Evolutionary conservation across 768 basidiomycete species (phyloP).

Genomic region (Boletus eberwhitei): DNA sequence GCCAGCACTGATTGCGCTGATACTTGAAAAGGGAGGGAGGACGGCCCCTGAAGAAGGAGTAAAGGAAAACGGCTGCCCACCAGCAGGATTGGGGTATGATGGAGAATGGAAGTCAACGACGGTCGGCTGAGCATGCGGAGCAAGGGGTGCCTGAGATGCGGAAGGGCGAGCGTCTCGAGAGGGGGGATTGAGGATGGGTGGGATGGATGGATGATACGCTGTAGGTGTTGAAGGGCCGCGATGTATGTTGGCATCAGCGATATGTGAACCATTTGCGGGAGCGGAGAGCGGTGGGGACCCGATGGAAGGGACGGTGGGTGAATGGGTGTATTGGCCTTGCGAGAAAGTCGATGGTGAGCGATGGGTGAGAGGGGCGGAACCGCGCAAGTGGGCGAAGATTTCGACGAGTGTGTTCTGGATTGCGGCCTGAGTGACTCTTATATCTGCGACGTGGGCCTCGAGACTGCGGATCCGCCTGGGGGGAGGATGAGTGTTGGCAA

Average conservation of each 20-base stretch:
- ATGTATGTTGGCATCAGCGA: conserved; percentile 22
- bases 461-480: conserved; percentile 85
- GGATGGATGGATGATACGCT: conserved; percentile 27
- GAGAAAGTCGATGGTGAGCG: conserved; percentile 64
- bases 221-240: conserved; percentile 31
- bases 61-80: conserved; percentile 31
- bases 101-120: conserved; percentile 44
- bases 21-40: conserved; percentile 70
- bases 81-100: conserved; percentile 40
- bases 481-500: conserved; percentile 13
- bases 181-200: conserved; percentile 29
- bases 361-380: conserved; percentile 40
- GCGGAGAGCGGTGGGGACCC: conserved; percentile 45
- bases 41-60: conserved; percentile 46
- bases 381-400: conserved; percentile 75
- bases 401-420: conserved; percentile 82
- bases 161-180: conserved; percentile 34
- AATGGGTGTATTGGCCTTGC: conserved; percentile 52
- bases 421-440: conserved; percentile 63
- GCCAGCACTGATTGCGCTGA: conserved; percentile 51
- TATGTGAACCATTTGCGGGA: conserved; percentile 35
- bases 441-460: conserved; percentile 82
- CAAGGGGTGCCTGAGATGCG: conserved; percentile 33
- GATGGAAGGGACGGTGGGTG: conserved; percentile 64
- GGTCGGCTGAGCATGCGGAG: conserved; percentile 31